These are phyloP conservation scores for Byssochlamys sp. DNA, from an alignment of 2,329 filamentous ascomycete species.

Conservation along the genomic window DNA sequence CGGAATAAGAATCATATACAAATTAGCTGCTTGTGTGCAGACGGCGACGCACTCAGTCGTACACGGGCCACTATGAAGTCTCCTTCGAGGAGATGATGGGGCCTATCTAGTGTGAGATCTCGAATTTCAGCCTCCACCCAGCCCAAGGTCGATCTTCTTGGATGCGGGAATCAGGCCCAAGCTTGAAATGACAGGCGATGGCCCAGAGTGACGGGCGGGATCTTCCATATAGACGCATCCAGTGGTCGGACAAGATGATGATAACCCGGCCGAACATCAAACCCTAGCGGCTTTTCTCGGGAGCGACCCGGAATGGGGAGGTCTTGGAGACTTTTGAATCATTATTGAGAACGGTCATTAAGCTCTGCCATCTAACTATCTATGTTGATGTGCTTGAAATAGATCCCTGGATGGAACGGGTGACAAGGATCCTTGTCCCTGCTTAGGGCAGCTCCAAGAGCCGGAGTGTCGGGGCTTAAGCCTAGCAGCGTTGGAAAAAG, in stretches of 20 bases:
- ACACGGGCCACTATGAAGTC: background rate
- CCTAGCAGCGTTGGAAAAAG: background rate
- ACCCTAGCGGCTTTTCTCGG: background rate
- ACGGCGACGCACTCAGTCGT: background rate
- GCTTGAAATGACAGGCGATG: background rate
- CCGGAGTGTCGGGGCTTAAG: background rate
- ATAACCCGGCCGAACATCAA: background rate
- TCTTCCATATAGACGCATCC: background rate
- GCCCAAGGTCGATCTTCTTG: background rate
- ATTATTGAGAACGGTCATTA: background rate
- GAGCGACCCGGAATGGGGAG: background rate
- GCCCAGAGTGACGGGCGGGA: background rate
- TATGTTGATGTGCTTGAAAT: background rate
- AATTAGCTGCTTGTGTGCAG: background rate
- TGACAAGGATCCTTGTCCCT: background rate
- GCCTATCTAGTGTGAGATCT: background rate
- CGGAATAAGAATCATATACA: background rate
- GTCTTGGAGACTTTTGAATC: background rate
- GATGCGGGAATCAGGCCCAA: background rate
- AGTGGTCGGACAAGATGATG: background rate
- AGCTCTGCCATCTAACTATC: background rate
- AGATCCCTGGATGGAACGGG: background rate
- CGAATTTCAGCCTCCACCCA: background rate
- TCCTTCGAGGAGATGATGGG: background rate
- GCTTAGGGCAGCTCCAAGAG: background rate